A percentile compares a stretch with the other conserved stretches of the same genome.
phyloP scores from a whole-genome alignment of 148 eudicot genomes.

The Cornus florida region DNA sequence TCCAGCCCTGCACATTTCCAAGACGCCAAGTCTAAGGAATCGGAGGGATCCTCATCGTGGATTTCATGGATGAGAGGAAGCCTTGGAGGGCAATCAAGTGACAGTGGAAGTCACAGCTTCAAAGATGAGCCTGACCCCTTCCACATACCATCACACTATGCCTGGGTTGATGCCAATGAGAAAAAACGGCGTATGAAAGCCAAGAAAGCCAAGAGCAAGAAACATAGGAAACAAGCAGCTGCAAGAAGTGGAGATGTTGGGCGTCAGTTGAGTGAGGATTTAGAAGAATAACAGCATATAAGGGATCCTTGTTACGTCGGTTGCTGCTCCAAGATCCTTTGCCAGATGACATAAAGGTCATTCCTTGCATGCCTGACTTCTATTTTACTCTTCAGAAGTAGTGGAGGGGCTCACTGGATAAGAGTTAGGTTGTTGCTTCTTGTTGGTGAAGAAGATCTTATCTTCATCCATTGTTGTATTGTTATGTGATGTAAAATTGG shows the following conservation, averaged over 20 bases:
- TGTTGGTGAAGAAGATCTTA: slow-evolving; percentile 5
- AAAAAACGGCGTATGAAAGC: slow-evolving; percentile 89
- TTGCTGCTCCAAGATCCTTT: background rate
- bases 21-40: slow-evolving; percentile 70
- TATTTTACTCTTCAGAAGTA: background rate
- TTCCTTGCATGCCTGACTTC: background rate
- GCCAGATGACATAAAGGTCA: background rate
- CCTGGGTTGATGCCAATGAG: slow-evolving; percentile 93
- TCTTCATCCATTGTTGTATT: slow-evolving; percentile 19
- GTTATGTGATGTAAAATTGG: slow-evolving; percentile 12
- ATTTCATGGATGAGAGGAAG: slow-evolving; percentile 92
- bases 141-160: slow-evolving; percentile 80
- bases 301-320: background rate
- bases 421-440: slow-evolving; percentile 6
- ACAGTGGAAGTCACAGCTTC: slow-evolving; percentile 51
- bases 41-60: slow-evolving; percentile 80
- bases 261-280: slow-evolving; percentile 43
- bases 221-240: slow-evolving; percentile 42
- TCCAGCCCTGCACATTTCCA: slow-evolving; percentile 92
- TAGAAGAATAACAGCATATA: slow-evolving; percentile 28
- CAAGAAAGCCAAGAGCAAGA: slow-evolving; percentile 79
- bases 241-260: slow-evolving; percentile 41
- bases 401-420: background rate
- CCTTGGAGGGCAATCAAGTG: slow-evolving; percentile 69
- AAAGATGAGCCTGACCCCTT: slow-evolving; percentile 85